Base-by-base conservation (phyloP, 352 stramenopile genomes). In the Phytophthora podocarpi region DNA sequence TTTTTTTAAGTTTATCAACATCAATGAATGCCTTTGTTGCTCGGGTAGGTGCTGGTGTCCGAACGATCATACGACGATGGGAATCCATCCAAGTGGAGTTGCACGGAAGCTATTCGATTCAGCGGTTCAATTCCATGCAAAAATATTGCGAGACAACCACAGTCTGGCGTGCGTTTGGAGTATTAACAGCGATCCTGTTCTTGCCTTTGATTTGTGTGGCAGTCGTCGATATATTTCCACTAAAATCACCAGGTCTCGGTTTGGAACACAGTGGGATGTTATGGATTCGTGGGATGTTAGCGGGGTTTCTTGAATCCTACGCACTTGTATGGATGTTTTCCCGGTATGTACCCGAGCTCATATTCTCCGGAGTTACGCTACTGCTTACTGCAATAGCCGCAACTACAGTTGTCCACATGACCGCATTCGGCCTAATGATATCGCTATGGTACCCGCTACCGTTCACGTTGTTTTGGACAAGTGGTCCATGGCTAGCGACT, bases 81-180 rank as follows among this genome's bases (percentile, higher is more conserved):
- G 59, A 67, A 27, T 50, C 41, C n/a, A n/a, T 63, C n/a, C 59
- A 67, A 16, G 58, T 67, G 16, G 58, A 67, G 28, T 37, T 67
- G 5, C 41, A 67, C 10, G 59, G 59, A 6, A 62, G 42, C n/a
- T 67, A 63, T 40, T 62, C 59, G 10, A 13, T 51, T 23, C 10
- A 62, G 18, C 59, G 59, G 0, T 45, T 67, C 9, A 50, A 40
- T 6, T 36, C 32, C 1, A 39, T 63, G 51, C 21, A 46, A 4
- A 53, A 43, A 13, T 67, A 63, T 15, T 27, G 59, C 31, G 21
- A 43, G 27, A 52, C 34, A 0, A 57, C 50, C 13, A 47, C 42
- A 1, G 13, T 46, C 26, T 63, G 15, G 23, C 42, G 51, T 13
- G 27, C 43, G 5, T 13, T 63, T 6, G 13, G 32, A n/a, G 18